Conservation (phyloP, 2,329 filamentous ascomycete species). For the Chaetomiaceae sp. region DNA sequence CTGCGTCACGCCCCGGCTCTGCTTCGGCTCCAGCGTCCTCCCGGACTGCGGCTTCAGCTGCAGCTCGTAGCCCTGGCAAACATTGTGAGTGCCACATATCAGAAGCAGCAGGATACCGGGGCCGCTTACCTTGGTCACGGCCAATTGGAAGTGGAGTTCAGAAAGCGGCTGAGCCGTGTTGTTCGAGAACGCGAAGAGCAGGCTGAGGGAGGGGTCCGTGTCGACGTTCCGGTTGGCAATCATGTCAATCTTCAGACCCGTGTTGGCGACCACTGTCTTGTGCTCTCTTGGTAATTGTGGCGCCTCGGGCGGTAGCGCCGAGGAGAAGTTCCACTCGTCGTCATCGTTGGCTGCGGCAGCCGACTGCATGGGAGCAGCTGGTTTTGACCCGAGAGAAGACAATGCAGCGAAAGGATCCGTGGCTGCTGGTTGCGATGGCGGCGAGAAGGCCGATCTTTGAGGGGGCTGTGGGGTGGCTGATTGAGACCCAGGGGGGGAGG, state of each 20-base stretch:
- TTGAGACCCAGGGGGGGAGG: conserved; percentile 45
- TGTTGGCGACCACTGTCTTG: conserved; percentile 62
- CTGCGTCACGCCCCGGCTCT: conserved; percentile 71
- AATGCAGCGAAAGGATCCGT: conserved; percentile 51
- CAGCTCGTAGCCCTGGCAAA: conserved; percentile 65
- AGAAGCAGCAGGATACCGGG: not conserved
- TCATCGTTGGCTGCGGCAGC: conserved; percentile 51
- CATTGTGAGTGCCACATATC: conserved; percentile 3
- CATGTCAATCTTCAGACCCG: conserved; percentile 66
- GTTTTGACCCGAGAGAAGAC: conserved; percentile 33
- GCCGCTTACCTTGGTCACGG: conserved; percentile 77
- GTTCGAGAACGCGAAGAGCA: conserved; percentile 81
- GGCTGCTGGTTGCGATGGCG: conserved; percentile 34
- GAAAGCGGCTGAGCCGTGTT: conserved; percentile 63
- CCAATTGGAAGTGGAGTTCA: conserved; percentile 84
- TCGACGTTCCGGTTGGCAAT: conserved; percentile 55
- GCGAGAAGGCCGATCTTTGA: conserved; percentile 40
- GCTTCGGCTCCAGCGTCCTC: conserved; percentile 66
- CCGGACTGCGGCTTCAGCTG: conserved; percentile 81
- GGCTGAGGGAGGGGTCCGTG: conserved; percentile 53
- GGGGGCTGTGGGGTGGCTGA: conserved; percentile 48
- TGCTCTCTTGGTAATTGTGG: conserved; percentile 50
- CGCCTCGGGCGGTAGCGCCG: conserved; percentile 62
- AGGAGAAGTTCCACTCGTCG: conserved; percentile 92
- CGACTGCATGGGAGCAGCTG: conserved; percentile 31